phyloP scores from a whole-genome alignment of 78 protist species.

The Dictyostelium firmibasis region DNA sequence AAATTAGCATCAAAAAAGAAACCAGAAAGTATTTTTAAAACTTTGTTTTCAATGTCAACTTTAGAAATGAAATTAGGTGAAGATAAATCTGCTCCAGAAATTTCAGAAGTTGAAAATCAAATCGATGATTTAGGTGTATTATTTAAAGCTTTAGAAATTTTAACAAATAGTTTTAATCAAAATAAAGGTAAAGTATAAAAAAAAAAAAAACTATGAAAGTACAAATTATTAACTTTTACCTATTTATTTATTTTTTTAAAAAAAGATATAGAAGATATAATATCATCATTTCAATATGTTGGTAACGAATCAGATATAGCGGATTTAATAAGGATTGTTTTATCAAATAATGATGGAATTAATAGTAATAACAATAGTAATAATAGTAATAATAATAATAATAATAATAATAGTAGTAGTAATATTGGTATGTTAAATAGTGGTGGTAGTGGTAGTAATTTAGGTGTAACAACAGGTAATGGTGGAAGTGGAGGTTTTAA shows the following conservation, averaged over 20 bases:
- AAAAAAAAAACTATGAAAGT: background rate
- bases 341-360: background rate
- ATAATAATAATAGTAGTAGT: background rate
- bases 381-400: background rate
- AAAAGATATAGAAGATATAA: conserved; percentile 24
- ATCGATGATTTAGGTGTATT: conserved; percentile 45
- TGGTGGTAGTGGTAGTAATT: background rate
- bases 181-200: conserved; percentile 2
- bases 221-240: background rate
- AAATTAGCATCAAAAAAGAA: conserved; percentile 54
- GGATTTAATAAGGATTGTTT: conserved; percentile 14
- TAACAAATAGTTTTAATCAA: conserved; percentile 13
- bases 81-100: conserved; percentile 24
- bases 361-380: background rate
- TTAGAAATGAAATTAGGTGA: conserved; percentile 60
- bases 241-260: background rate
- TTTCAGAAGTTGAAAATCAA: conserved; percentile 61
- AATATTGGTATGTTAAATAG: background rate
- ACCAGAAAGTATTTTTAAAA: conserved; percentile 73
- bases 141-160: conserved; percentile 20
- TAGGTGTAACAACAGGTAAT: background rate
- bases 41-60: conserved; percentile 74
- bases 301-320: conserved; percentile 32
- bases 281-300: conserved; percentile 45
- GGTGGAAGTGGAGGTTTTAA: background rate